Evolutionary conservation across 768 basidiomycete genomes (phyloP).

Genomic region (Postia placenta): DNA sequence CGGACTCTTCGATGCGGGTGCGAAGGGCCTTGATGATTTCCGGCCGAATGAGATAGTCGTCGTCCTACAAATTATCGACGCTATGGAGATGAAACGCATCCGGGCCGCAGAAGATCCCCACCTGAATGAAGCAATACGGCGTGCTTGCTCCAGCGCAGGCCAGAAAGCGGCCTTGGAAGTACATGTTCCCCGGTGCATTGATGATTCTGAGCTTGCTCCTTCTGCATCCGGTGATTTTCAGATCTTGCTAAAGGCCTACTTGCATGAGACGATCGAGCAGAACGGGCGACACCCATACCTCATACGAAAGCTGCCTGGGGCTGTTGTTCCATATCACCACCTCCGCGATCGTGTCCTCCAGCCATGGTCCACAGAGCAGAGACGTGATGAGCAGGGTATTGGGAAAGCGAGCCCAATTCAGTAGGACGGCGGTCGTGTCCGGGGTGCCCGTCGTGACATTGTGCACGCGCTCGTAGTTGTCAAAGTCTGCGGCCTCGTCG

Average conservation of each 20-base stretch:
- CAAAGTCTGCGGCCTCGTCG: slow-evolving; percentile 6
- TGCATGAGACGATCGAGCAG: neutral
- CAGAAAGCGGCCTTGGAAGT: slow-evolving; percentile 57
- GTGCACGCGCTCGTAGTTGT: slow-evolving; percentile 10
- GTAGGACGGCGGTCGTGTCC: slow-evolving; percentile 49
- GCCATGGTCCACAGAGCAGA: slow-evolving; percentile 40
- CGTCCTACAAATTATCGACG: slow-evolving; percentile 41
- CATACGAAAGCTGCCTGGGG: slow-evolving; percentile 32
- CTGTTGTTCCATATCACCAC: slow-evolving; percentile 64
- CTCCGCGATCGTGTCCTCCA: slow-evolving; percentile 40
- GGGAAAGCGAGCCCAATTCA: slow-evolving; percentile 63
- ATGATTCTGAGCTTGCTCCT: slow-evolving; percentile 40
- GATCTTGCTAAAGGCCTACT: slow-evolving; percentile 27
- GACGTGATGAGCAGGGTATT: slow-evolving; percentile 55
- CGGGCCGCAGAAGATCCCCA: slow-evolving; percentile 15
- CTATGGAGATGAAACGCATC: neutral
- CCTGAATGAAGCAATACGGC: slow-evolving; percentile 59
- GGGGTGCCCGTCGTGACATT: slow-evolving; percentile 13
- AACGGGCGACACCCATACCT: slow-evolving; percentile 31
- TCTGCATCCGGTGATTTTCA: slow-evolving; percentile 33
- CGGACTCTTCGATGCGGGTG: slow-evolving; percentile 27
- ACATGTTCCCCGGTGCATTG: slow-evolving; percentile 51
- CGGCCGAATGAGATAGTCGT: slow-evolving; percentile 58
- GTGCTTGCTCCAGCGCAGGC: slow-evolving; percentile 48
- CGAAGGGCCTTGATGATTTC: slow-evolving; percentile 50